Evolutionary conservation across 2,329 filamentous ascomycete genomes (phyloP).

Genomic region (Cladosporium phlei): DNA sequence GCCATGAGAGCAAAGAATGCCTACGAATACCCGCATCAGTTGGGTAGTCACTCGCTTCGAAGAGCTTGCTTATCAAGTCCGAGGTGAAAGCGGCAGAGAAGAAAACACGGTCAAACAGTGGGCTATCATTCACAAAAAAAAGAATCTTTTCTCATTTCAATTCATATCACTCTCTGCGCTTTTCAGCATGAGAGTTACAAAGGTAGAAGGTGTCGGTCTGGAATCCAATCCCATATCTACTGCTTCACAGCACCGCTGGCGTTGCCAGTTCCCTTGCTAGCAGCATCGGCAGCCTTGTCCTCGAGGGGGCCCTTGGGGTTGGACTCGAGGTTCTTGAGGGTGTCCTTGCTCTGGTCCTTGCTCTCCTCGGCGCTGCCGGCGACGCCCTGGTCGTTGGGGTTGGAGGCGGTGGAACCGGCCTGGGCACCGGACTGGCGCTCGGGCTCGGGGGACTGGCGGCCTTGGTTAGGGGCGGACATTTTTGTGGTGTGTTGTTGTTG

Average conservation of each 20-base stretch:
- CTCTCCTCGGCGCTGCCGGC: conserved; percentile 39
- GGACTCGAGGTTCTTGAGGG: conserved; percentile 52
- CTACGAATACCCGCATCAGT: too few species aligned
- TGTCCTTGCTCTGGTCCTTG: conserved; percentile 50
- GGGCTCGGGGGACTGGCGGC: conserved; percentile 73
- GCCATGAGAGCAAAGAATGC: too few species aligned
- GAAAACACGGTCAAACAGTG: too few species aligned
- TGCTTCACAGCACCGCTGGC: conserved; percentile 9
- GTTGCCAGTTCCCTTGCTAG: conserved; percentile 44
- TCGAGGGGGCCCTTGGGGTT: conserved; percentile 65
- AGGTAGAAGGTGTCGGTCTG: too few species aligned
- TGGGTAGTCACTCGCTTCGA: too few species aligned
- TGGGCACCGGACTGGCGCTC: conserved; percentile 64
- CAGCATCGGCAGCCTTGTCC: conserved; percentile 57
- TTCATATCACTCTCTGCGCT: too few species aligned
- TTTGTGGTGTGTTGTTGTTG: conserved; percentile 36
- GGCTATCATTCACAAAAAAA: too few species aligned
- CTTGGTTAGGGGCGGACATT: conserved; percentile 63
- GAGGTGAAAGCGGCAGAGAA: too few species aligned
- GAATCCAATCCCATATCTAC: too few species aligned
- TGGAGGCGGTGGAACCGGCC: conserved; percentile 58
- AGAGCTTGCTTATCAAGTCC: too few species aligned
- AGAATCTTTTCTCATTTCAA: too few species aligned
- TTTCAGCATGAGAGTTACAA: too few species aligned
- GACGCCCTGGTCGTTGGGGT: conserved; percentile 48